Conservation (phyloP, 1,139 yeast species). For the Candida frijolesensis region DNA sequence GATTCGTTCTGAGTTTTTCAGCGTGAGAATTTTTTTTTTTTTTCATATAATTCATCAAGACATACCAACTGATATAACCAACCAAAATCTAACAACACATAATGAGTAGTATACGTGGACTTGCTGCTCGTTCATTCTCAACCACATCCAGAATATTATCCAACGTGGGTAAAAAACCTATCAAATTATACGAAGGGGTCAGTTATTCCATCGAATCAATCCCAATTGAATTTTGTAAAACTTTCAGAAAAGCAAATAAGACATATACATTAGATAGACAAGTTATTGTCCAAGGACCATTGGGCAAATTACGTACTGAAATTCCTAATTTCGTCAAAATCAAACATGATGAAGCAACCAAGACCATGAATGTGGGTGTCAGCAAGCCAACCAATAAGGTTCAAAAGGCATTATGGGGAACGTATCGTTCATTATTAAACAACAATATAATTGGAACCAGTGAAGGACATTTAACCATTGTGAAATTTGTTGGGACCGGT, state of each 20-base stretch:
- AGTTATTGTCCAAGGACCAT: conserved; percentile 78
- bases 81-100: neutral
- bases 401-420: conserved; percentile 95
- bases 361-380: conserved; percentile 56
- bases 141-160: conserved; percentile 32
- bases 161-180: conserved; percentile 46
- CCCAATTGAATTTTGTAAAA: conserved; percentile 49
- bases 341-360: conserved; percentile 22
- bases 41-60: neutral
- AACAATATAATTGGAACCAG: conserved; percentile 85
- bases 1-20: neutral
- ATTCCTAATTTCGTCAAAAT: conserved; percentile 74
- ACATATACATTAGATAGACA: conserved; percentile 60
- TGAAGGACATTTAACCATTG: conserved; percentile 87
- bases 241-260: conserved; percentile 70
- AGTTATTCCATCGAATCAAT: conserved; percentile 36
- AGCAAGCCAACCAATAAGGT: conserved; percentile 57
- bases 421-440: conserved; percentile 75
- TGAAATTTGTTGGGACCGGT: conserved; percentile 95
- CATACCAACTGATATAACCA: too few relatives aligned
- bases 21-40: neutral
- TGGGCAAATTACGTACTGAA: conserved; percentile 63
- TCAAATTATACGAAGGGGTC: conserved; percentile 36
- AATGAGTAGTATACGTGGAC: neutral
- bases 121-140: conserved; percentile 22